Evolutionary conservation across 108 stramenopile genomes (phyloP).

Genomic region (Asterionellopsis glacialis): DNA sequence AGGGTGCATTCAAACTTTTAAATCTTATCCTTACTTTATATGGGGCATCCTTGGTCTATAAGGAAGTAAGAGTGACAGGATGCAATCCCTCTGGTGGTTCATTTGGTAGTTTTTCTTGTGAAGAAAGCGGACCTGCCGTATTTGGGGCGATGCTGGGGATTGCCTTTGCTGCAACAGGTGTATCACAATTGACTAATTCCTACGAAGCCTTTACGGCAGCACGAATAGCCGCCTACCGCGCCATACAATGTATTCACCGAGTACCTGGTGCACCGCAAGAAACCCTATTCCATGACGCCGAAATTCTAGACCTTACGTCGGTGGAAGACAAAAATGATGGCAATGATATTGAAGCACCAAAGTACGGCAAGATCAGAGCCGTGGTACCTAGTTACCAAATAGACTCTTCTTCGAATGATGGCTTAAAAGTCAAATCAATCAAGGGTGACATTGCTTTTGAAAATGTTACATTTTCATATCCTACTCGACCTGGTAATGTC

Average conservation of each 20-base stretch:
- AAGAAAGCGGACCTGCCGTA: conserved; percentile 41
- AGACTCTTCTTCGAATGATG: conserved; percentile 46
- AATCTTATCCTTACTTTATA: conserved; percentile 59
- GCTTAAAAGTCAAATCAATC: conserved; percentile 44
- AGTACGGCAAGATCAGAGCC: not conserved
- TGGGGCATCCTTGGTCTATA: conserved; percentile 57
- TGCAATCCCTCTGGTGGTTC: conserved; percentile 65
- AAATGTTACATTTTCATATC: conserved; percentile 82
- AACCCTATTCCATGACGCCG: conserved; percentile 19
- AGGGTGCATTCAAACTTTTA: conserved; percentile 54
- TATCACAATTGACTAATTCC: conserved; percentile 53
- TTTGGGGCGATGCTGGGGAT: conserved; percentile 74
- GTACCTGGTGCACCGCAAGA: conserved; percentile 32
- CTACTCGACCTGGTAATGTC: conserved; percentile 58
- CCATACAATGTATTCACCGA: conserved; percentile 50
- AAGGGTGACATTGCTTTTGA: conserved; percentile 51
- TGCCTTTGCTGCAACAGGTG: conserved; percentile 63
- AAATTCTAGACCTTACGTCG: conserved; percentile 1
- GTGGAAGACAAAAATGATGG: not conserved
- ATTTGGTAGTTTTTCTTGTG: conserved; percentile 29
- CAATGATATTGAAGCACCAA: not conserved
- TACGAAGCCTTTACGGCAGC: conserved; percentile 62
- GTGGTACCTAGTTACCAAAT: conserved; percentile 44
- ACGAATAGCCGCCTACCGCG: conserved; percentile 44
- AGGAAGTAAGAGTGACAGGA: conserved; percentile 37